A percentile compares a stretch with the other conserved stretches of the same genome.
Conservation (phyloP, 169 alveolate genomes). For the Miamiensis avidus region DNA sequence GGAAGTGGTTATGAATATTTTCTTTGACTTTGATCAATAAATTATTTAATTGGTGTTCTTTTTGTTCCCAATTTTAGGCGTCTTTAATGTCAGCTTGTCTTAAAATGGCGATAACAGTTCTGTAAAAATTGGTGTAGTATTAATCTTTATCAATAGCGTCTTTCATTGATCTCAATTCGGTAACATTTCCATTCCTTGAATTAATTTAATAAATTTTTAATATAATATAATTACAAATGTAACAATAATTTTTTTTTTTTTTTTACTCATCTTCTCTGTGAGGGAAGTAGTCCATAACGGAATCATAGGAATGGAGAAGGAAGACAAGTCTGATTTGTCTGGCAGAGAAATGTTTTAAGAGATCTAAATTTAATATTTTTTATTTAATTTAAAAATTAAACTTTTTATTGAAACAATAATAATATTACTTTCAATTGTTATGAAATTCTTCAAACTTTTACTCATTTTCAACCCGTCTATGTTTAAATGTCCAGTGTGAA, state of each 20-base stretch:
- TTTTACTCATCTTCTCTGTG: not conserved
- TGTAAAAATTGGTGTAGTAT: conserved; percentile 91
- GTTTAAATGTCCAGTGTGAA: conserved; percentile 98
- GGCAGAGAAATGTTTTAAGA: conserved; percentile 72
- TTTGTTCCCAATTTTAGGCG: conserved; percentile 70
- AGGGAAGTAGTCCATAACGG: conserved; percentile 51
- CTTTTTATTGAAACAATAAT: not conserved
- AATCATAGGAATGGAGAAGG: conserved; percentile 76
- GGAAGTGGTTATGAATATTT: conserved; percentile 62
- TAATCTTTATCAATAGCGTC: conserved; percentile 95
- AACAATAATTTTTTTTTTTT: not conserved
- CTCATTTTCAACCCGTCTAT: conserved; percentile 98
- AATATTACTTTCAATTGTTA: conserved; percentile 76
- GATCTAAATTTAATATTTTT: conserved; percentile 1
- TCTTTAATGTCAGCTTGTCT: conserved; percentile 65
- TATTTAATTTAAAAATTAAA: not conserved
- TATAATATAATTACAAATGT: too few species aligned
- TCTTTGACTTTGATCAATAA: conserved; percentile 56
- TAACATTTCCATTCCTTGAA: not conserved
- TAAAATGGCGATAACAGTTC: conserved; percentile 85
- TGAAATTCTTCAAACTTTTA: conserved; percentile 96
- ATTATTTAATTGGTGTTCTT: conserved; percentile 68
- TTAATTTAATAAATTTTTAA: too few species aligned
- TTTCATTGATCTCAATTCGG: conserved; percentile 87
- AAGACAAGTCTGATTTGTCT: conserved; percentile 92